Evolutionary conservation across 768 basidiomycete genomes (phyloP), one percentile per base, ranked within the genome.

Genomic region (Serendipita sp.): DNA sequence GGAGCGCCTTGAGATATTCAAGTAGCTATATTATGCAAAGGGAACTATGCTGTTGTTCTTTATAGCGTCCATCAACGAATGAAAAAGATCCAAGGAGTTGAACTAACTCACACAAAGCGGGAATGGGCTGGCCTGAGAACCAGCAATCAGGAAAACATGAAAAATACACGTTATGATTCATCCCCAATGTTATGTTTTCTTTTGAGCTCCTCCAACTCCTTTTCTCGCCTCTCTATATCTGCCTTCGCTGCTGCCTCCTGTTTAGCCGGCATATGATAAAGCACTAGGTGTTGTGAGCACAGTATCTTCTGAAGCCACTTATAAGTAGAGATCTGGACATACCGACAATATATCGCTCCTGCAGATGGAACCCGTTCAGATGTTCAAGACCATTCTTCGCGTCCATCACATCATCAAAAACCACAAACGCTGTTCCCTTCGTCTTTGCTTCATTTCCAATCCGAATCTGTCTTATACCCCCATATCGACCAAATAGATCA

Each of bases 231-330:
- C 13, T 91, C 89, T 63, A 98, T 76, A 69, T 98, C 95, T 23
- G 91, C 89, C 72, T 96, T 96, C 13, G 88, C 88, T 4, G 91
- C 87, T 1, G 91, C 91, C 70, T 94, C 91, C 71, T 94, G 91
- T 74, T 93, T 91, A n/a, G 91, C 86, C 44, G 93, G 91, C 86
- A 97, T 95, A 73, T 98, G 94, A 71, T 95, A 98, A 34, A 97
- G 78, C 7, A 98, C 95, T 79, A 69, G 1, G 54, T 3, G 34
- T 63, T 7, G 15, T 23, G 28, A 10, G 32, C 18, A 41, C 28
- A 67, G 10, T 7, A 41, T 41, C 41, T 13, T 5, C 13, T 7
- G 13, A 13, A 13, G 23, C 23, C 23, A 23, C 23, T 3, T 7
- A 15, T 5, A 35, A 63, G 28, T 44, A 32, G 16, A 16, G 16